Evolutionary conservation across 2,329 filamentous ascomycete species (phyloP).

Genomic region (Apiospora pterosperma): DNA sequence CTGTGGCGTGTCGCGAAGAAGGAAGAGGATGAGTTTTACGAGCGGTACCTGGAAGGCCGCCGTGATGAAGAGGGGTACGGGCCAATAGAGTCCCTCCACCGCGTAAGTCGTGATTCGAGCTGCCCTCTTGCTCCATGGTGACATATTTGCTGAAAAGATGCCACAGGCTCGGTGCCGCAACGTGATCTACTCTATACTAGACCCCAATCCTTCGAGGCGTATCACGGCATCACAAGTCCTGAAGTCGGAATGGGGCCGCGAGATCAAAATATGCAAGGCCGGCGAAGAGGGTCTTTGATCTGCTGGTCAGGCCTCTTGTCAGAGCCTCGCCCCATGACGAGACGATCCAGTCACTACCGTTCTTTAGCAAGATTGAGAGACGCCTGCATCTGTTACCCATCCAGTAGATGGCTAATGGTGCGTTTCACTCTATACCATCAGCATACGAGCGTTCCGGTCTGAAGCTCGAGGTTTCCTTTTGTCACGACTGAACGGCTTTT

Average conservation of each 20-base stretch:
- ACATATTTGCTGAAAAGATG: conserved; percentile 12
- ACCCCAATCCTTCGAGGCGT: conserved; percentile 87
- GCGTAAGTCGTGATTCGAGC: conserved; percentile 58
- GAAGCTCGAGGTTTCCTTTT: conserved; percentile 3
- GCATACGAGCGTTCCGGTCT: conserved; percentile 2
- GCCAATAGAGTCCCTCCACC: conserved; percentile 90
- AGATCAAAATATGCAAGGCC: conserved; percentile 95
- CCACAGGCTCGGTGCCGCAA: conserved; percentile 89
- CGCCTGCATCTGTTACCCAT: conserved; percentile 3
- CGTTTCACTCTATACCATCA: not conserved
- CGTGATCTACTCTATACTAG: conserved; percentile 97
- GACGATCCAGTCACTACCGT: conserved; percentile 4
- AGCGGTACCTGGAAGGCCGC: conserved; percentile 86
- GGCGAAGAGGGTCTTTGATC: conserved; percentile 86
- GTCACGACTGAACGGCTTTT: conserved; percentile 9
- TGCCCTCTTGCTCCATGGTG: conserved; percentile 14
- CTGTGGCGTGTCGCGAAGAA: conserved; percentile 96
- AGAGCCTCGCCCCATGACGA: not conserved
- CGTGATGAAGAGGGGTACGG: conserved; percentile 94
- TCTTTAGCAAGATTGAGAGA: not conserved
- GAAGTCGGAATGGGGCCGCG: conserved; percentile 97
- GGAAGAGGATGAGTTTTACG: conserved; percentile 96
- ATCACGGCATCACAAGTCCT: conserved; percentile 95
- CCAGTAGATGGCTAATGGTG: conserved; percentile 6
- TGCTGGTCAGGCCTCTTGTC: not conserved